Evolutionary conservation across 2,329 filamentous ascomycete species (phyloP), one percentile per base, ranked within the genome.

Genomic region (Venturiaceae sp.): DNA sequence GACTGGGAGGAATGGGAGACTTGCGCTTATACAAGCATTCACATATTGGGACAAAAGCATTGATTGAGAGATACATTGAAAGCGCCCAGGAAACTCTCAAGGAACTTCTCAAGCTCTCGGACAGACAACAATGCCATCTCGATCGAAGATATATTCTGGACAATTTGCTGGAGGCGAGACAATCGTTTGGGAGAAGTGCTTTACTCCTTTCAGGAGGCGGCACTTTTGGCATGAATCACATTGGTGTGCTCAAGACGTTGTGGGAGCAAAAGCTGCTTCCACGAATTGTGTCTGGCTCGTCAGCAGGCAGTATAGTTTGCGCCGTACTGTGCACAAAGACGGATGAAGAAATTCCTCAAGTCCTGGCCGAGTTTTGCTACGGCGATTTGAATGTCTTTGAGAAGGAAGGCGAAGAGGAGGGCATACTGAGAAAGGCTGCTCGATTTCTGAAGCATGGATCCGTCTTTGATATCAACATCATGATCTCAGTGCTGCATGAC

Each of bases 201-300:
- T 74, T 96, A 55, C 77, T 95, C 9, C 76, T 96, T 9, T 95
- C 90, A 4, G 91, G 91, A 7, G 91, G 91, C 2, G 90, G 87
- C 1, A 94, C 91, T 0, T 90, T 95, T 72, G 91, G 91, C 41
- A 95, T 96, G 88, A 88, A 88, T 60, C 91, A 96, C 69, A 87
- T 95, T 58, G 91, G 91, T 1, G 90, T 96, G 2, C 75, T 95
- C 58, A 95, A 95, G 70, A 81, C 86, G 3, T 77, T 96, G 2
- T 91, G 85, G 69, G 84, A 94, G 66, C 80, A 83, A 3, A 81
- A 83, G 7, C 77, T 95, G 13, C 78, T 96, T 2, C 91, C 91
- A 3, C 85, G 90, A 52, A 92, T 95, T 68, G 89, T 95, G 55
- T 95, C 90, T 0, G 90, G 90, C 2, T 87, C 90, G 5, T 95